Conservation (phyloP, 2,329 filamentous ascomycete species). For the Davidsoniella neocaledoniae region DNA sequence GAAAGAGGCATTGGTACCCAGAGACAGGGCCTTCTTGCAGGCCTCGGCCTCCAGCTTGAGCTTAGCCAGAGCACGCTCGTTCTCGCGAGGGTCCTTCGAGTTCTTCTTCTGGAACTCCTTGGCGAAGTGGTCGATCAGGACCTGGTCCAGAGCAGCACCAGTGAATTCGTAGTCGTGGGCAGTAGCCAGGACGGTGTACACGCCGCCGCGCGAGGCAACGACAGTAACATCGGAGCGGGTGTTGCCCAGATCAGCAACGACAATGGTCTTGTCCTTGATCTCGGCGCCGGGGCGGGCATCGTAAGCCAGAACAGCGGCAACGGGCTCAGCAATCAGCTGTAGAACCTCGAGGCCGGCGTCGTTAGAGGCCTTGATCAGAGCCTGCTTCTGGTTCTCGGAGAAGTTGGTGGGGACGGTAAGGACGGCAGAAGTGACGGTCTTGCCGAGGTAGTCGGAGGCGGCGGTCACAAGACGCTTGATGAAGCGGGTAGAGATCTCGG, state of each 20-base stretch:
- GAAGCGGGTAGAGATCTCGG: slow-evolving; percentile 72
- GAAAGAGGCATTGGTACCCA: slow-evolving; percentile 78
- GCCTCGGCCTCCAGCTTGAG: slow-evolving; percentile 80
- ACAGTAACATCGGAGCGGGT: slow-evolving; percentile 86
- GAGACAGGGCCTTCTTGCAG: slow-evolving; percentile 79
- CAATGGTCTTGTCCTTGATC: slow-evolving; percentile 69
- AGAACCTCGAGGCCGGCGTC: slow-evolving; percentile 74
- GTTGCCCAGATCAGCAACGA: slow-evolving; percentile 85
- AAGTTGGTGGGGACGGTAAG: slow-evolving; percentile 92
- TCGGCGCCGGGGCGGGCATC: slow-evolving; percentile 66
- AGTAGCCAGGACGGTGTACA: slow-evolving; percentile 90
- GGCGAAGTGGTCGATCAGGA: slow-evolving; percentile 87
- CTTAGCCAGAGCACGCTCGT: slow-evolving; percentile 73
- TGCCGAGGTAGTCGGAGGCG: slow-evolving; percentile 83
- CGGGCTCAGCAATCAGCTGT: slow-evolving; percentile 82
- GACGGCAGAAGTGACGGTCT: slow-evolving; percentile 85
- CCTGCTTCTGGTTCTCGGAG: slow-evolving; percentile 68
- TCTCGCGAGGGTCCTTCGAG: slow-evolving; percentile 69
- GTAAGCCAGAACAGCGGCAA: slow-evolving; percentile 78
- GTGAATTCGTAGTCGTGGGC: slow-evolving; percentile 91
- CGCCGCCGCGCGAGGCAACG: slow-evolving; percentile 77
- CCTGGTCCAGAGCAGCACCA: slow-evolving; percentile 71
- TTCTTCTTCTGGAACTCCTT: slow-evolving; percentile 99
- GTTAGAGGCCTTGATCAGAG: slow-evolving; percentile 60
- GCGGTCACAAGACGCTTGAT: slow-evolving; percentile 65